Percentiles rank a stretch among this genome's conserved stretches.
phyloP scores from a whole-genome alignment of 768 basidiomycete genomes.

The Auricularia sp. region DNA sequence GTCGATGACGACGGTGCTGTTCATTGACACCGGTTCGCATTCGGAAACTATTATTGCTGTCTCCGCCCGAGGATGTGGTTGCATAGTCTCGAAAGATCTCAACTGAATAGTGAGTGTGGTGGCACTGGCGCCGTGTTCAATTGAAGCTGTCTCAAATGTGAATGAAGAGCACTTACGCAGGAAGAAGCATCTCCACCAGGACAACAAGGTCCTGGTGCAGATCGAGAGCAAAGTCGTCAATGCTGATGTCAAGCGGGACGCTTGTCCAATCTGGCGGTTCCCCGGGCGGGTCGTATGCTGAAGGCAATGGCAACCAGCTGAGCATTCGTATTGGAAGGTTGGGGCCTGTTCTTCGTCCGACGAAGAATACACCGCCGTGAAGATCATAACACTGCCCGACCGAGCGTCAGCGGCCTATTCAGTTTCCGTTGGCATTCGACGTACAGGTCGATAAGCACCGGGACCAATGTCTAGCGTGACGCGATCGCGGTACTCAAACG shows the following conservation, averaged over 20 bases:
- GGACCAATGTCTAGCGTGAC: neutral
- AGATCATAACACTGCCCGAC: neutral
- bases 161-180: neutral
- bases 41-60: neutral
- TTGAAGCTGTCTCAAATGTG: no score
- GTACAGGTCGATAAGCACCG: neutral
- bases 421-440: neutral
- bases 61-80: neutral
- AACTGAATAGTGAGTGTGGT: no score
- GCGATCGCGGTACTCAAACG: neutral
- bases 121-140: no score
- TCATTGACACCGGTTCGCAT: neutral
- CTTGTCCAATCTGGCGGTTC: neutral
- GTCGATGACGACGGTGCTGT: conserved; percentile 1
- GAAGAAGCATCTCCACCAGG: neutral
- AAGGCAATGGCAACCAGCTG: neutral
- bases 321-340: neutral
- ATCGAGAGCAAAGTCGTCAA: neutral
- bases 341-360: neutral
- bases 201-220: neutral
- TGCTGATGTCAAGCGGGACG: neutral
- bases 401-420: neutral
- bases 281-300: neutral
- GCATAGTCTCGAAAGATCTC: neutral
- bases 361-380: neutral